A percentile compares a stretch with the other conserved stretches of the same genome.
Evolutionary conservation across 768 basidiomycete genomes (phyloP).

Genomic region (Thelephora ganbajun): DNA sequence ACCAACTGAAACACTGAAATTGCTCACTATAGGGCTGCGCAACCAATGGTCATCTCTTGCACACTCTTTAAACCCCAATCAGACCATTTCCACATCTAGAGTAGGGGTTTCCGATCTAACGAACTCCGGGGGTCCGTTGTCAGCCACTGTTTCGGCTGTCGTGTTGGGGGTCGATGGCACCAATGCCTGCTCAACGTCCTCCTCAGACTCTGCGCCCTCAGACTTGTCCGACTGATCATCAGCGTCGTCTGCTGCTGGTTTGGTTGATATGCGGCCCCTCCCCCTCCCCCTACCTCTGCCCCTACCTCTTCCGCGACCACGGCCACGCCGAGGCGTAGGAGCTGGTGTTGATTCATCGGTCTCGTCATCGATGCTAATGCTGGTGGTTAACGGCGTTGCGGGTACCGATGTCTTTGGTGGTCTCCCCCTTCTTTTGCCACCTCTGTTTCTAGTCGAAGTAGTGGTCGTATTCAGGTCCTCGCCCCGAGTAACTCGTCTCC

Average conservation of each 20-base stretch:
- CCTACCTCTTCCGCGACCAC: conserved; percentile 16
- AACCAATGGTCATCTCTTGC: no score
- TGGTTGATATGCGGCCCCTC: conserved; percentile 4
- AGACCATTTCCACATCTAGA: no score
- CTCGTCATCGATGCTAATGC: conserved; percentile 21
- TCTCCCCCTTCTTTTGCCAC: conserved; percentile 16
- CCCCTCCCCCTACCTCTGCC: conserved; percentile 21
- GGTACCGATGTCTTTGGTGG: conserved; percentile 20
- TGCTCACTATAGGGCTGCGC: no score
- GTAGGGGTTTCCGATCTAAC: no score
- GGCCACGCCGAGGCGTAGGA: conserved; percentile 19
- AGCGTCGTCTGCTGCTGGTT: background rate
- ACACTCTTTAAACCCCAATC: no score
- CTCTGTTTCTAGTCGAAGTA: conserved; percentile 12
- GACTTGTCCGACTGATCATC: background rate
- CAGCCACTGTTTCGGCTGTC: no score
- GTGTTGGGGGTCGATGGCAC: background rate
- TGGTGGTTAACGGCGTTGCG: conserved; percentile 8
- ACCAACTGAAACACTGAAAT: no score
- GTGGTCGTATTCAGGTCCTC: conserved; percentile 10
- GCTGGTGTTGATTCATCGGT: conserved; percentile 22
- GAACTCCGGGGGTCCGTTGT: no score
- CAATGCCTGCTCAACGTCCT: background rate
- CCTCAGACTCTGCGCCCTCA: conserved; percentile 2
- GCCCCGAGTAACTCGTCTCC: conserved; percentile 16